Percentiles rank a stretch among this genome's conserved stretches.
Conservation (phyloP, 2,329 filamentous ascomycete species). For the Nigrospora sphaerica region DNA sequence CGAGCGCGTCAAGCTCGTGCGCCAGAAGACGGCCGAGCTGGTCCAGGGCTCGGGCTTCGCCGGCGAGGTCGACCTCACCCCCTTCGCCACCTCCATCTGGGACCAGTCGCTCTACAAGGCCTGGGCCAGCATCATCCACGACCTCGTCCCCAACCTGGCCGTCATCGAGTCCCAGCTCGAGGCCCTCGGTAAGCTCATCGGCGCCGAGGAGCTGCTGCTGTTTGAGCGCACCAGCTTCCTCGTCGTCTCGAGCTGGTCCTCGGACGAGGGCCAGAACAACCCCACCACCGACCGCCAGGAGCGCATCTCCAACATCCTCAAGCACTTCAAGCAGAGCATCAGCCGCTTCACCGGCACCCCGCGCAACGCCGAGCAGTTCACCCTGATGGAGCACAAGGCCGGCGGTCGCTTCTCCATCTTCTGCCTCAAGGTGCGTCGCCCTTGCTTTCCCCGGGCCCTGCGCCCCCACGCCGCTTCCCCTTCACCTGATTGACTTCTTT, state of each 20-base stretch:
- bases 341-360: conserved; percentile 72
- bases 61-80: conserved; percentile 62
- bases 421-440: conserved; percentile 56
- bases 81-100: conserved; percentile 96
- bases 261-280: conserved; percentile 66
- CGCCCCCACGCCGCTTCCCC: neutral
- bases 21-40: conserved; percentile 60
- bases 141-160: conserved; percentile 86
- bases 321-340: conserved; percentile 88
- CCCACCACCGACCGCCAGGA: conserved; percentile 91
- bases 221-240: conserved; percentile 96
- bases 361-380: conserved; percentile 75
- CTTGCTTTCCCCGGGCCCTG: no score
- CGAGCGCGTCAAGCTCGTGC: conserved; percentile 71
- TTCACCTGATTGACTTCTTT: neutral
- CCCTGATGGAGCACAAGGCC: conserved; percentile 74
- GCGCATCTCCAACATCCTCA: conserved; percentile 92
- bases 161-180: conserved; percentile 82
- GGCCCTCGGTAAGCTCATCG: conserved; percentile 75
- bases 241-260: conserved; percentile 87
- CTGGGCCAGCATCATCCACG: conserved; percentile 97
- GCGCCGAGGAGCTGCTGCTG: conserved; percentile 87
- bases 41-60: conserved; percentile 30
- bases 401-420: conserved; percentile 80
- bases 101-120: conserved; percentile 97